These are phyloP conservation scores for Breviolum minutum DNA, from an alignment of 73 alveolate genomes.

Conservation along the genomic window DNA sequence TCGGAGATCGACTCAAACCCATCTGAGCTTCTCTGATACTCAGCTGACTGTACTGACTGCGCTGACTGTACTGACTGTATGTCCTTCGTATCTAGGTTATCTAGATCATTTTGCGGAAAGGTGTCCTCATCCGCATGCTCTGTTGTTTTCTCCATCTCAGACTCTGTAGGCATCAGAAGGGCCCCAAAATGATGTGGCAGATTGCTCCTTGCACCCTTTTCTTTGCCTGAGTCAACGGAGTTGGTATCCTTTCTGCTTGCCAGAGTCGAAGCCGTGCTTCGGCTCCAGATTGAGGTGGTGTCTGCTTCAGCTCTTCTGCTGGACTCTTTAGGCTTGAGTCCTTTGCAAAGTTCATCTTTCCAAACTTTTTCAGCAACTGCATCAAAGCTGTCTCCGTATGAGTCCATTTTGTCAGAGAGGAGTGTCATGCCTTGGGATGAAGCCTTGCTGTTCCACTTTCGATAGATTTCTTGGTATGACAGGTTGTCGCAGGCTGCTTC, in stretches of 20 bases:
- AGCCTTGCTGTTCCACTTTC: neutral
- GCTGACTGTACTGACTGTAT: neutral
- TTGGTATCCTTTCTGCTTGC: neutral
- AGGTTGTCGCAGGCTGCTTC: conserved; percentile 35
- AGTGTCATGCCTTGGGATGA: neutral
- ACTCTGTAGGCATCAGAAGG: neutral
- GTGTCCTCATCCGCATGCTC: no score
- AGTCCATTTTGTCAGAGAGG: conserved; percentile 12
- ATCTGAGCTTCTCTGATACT: neutral
- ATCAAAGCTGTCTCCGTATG: neutral
- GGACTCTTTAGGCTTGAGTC: neutral
- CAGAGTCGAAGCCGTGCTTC: conserved; percentile 54
- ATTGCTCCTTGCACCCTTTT: neutral
- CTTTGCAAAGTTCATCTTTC: conserved; percentile 27
- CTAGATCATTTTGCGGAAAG: neutral
- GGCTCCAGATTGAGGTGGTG: conserved; percentile 48
- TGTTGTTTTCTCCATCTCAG: neutral
- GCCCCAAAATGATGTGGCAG: conserved; percentile 20
- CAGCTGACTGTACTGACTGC: neutral
- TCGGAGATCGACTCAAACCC: conserved; percentile 1
- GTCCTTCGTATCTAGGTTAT: neutral
- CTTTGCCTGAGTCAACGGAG: neutral
- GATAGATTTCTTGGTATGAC: neutral
- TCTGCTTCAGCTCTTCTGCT: conserved; percentile 15
- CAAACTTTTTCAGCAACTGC: conserved; percentile 24